A percentile compares a stretch with the other conserved stretches of the same genome.
phyloP scores from a whole-genome alignment of 352 stramenopile genomes.

The Pythium grandisporangium region DNA sequence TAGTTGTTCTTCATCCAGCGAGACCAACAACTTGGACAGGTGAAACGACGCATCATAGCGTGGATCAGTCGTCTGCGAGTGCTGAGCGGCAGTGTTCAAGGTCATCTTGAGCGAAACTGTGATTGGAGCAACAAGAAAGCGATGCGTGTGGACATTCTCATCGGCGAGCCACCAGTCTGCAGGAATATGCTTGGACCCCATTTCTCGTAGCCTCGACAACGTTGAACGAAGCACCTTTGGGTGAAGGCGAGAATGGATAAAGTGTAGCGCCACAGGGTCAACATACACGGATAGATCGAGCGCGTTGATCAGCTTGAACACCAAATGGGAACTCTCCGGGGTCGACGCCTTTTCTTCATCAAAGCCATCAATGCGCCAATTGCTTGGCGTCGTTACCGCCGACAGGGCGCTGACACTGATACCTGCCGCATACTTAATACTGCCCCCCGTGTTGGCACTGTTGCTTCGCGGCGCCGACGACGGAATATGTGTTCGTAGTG shows the following conservation, averaged over 20 bases:
- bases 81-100: slow-evolving; percentile 78
- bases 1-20: slow-evolving; percentile 79
- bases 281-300: slow-evolving; percentile 83
- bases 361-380: slow-evolving; percentile 75
- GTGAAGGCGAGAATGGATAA: slow-evolving; percentile 80
- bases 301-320: slow-evolving; percentile 85
- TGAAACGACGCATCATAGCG: slow-evolving; percentile 75
- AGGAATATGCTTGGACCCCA: slow-evolving; percentile 50
- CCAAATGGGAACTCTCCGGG: slow-evolving; percentile 41
- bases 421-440: slow-evolving; percentile 68
- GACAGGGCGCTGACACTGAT: slow-evolving; percentile 77
- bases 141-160: slow-evolving; percentile 58
- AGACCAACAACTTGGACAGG: slow-evolving; percentile 62
- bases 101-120: slow-evolving; percentile 79
- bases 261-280: slow-evolving; percentile 77
- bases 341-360: slow-evolving; percentile 21
- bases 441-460: neutral
- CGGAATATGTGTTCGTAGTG: no score
- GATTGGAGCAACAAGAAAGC: slow-evolving; percentile 80
- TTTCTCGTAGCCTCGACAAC: slow-evolving; percentile 68
- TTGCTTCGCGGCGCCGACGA: neutral
- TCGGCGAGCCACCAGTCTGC: slow-evolving; percentile 74
- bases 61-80: slow-evolving; percentile 61
- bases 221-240: slow-evolving; percentile 69
- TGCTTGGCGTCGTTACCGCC: slow-evolving; percentile 76